These are phyloP conservation scores for Russula abietina DNA, from an alignment of 768 basidiomycete genomes.

Conservation along the genomic window DNA sequence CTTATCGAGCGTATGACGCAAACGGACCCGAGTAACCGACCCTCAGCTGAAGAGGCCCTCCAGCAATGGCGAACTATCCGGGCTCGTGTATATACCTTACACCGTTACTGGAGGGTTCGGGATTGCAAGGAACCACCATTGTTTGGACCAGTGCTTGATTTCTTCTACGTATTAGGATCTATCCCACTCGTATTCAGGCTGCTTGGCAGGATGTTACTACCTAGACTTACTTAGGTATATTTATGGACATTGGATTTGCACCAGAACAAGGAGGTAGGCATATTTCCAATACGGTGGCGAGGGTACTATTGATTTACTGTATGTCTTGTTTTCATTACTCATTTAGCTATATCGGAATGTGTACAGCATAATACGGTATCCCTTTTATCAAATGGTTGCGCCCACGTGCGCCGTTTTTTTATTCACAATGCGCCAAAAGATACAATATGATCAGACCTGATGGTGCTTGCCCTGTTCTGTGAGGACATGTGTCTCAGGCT, in stretches of 20 bases:
- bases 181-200: too few species aligned
- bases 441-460: too few species aligned
- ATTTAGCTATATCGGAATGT: background rate
- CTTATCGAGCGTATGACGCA: slow-evolving; percentile 9
- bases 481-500: background rate
- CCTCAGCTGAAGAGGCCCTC: slow-evolving; percentile 4
- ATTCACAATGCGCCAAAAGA: background rate
- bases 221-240: too few species aligned
- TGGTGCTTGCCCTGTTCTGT: background rate
- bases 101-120: slow-evolving; percentile 8
- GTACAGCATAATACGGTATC: background rate
- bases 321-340: background rate
- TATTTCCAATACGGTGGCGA: background rate
- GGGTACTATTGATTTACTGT: background rate
- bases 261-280: too few species aligned
- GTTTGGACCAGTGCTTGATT: too few species aligned
- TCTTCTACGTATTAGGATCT: too few species aligned
- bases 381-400: background rate
- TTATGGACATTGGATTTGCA: background rate
- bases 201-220: too few species aligned
- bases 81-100: background rate
- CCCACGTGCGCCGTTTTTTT: background rate
- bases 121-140: background rate
- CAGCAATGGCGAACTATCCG: too few species aligned
- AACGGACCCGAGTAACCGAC: background rate